phyloP scores from a whole-genome alignment of 2,329 filamentous ascomycete genomes.

The Onygenales sp. region DNA sequence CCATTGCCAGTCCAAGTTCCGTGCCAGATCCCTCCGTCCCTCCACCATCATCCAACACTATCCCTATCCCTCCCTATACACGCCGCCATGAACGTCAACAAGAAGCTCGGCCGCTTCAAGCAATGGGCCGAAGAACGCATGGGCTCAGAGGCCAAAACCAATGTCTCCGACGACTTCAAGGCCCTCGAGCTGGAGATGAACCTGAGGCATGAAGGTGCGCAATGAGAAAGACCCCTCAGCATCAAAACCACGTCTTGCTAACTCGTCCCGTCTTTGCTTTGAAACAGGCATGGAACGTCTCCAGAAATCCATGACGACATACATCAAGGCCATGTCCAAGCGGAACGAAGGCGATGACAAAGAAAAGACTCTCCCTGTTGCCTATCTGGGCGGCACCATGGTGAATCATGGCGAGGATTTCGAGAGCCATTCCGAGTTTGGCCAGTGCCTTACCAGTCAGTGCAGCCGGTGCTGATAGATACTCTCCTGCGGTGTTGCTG shows the following conservation, averaged over 20 bases:
- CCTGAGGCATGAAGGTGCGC: slow-evolving; percentile 70
- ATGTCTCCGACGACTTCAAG: slow-evolving; percentile 83
- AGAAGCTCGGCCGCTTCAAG: slow-evolving; percentile 90
- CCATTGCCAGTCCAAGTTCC: too few species aligned
- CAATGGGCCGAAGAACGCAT: slow-evolving; percentile 98
- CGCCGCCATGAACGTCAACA: slow-evolving; percentile 53
- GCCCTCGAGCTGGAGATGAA: slow-evolving; percentile 82
- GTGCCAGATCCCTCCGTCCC: too few species aligned
- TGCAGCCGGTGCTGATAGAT: slow-evolving; percentile 11
- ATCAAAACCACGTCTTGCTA: slow-evolving; percentile 6
- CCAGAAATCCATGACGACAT: slow-evolving; percentile 73
- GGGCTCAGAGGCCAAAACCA: slow-evolving; percentile 81
- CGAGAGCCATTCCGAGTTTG: slow-evolving; percentile 81
- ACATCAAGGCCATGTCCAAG: slow-evolving; percentile 80
- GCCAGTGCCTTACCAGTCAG: slow-evolving; percentile 68
- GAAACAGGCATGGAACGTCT: slow-evolving; percentile 74
- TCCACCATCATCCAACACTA: too few species aligned
- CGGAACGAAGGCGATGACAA: slow-evolving; percentile 78
- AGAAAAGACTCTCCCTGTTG: slow-evolving; percentile 74
- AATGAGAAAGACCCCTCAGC: background rate
- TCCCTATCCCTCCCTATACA: background rate
- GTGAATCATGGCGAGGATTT: slow-evolving; percentile 86
- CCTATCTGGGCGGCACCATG: slow-evolving; percentile 76
- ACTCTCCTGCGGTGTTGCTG: background rate
- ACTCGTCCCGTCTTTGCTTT: slow-evolving; percentile 7